Evolutionary conservation across 2,329 filamentous ascomycete genomes (phyloP), one percentile per base, ranked within the genome.

Genomic region (Diaporthe humulicola): DNA sequence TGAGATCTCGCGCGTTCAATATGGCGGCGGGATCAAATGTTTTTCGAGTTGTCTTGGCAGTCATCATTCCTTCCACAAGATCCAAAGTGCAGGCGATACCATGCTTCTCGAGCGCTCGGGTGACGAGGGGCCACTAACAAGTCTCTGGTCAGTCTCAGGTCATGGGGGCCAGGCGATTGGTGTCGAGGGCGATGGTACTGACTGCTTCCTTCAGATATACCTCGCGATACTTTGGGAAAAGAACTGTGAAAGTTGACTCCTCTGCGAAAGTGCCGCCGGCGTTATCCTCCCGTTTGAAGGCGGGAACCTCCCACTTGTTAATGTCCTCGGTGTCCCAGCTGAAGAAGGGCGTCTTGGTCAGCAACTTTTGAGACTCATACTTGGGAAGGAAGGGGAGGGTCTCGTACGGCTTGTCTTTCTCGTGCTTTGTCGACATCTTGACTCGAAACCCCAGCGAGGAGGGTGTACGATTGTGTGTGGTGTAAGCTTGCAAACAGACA

Each of bases 181-280:
- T n/a, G 2, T 36, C 25, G 19, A 22, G 6, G 38, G 52, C 28
- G 36, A 22, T 36, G 36, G 36, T 40, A 72, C 75, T 76, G 42
- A 76, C 75, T 79, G 93, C 93, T 82, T 98, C 95, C 82, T 94
- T 95, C 73, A 99, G 88, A 81, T 98, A 98, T 67, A 95, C 90
- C 88, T 99, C 97, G 81, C 97, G 93, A 85, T 99, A 99, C 85
- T 98, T 98, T 77, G 97, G 97, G 82, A 98, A 98, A 9, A 98
- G 87, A 0, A 91, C 93, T 78, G 88, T 89, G 83, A 99, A 99
- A 7, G 94, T 95, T 1, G 95, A 98, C 86, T 98, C 97, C 84
- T 99, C 96, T 71, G 93, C 90, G 83, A 99, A 98, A 28, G 94
- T 93, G 78, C 97, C 97, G 73, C 91, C 95, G 42, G 87, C 85